Base-by-base conservation (phyloP, 352 stramenopile genomes). In the Pseudoperonospora humuli region DNA sequence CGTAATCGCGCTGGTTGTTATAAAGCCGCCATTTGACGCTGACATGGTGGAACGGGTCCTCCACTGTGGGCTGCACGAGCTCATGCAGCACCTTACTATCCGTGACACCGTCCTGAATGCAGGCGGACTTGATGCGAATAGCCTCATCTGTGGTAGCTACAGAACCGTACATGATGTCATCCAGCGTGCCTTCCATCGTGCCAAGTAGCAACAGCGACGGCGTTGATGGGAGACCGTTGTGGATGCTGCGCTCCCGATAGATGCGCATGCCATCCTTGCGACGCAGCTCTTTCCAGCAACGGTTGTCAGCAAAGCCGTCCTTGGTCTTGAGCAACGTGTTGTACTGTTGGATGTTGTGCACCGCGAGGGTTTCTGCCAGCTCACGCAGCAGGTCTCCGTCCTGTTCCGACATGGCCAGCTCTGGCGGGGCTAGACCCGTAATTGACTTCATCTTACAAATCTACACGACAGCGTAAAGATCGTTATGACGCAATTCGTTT, bases 121-220 rank as follows among this genome's bases (percentile, higher is more conserved):
- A 77, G 1, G 57, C 66, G 11, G 68, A 70, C 39, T 76, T 75
- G 39, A 84, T 61, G 25, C 67, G 58, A 37, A 82, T 76, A 7
- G 58, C 52, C 15, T 70, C 62, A 11, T 74, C 59, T 17, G 64
- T 63, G 13, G 59, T 57, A 19, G 64, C 58, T 19, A 65, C 54
- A 9, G 62, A 25, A n/a, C 66, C 70, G 44, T 78, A 85, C 67
- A 87, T 78, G 38, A 81, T 45, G 40, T 84, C 73, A 19, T 87
- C 67, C 24, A 87, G 45, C n/a, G 45, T 60, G 7, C 72, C 70
- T 4, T 64, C 47, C n/a, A 84, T 37, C 5, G 70, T 68, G 7
- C 75, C 75, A 10, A 78, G 44, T 26, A 80, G 54, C n/a, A 80
- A 42, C 36, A 86, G 50, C n/a, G 61, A 76, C 1, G 69, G 70